Evolutionary conservation across 352 stramenopile species (phyloP).

Genomic region (Phytopythium helicoides): DNA sequence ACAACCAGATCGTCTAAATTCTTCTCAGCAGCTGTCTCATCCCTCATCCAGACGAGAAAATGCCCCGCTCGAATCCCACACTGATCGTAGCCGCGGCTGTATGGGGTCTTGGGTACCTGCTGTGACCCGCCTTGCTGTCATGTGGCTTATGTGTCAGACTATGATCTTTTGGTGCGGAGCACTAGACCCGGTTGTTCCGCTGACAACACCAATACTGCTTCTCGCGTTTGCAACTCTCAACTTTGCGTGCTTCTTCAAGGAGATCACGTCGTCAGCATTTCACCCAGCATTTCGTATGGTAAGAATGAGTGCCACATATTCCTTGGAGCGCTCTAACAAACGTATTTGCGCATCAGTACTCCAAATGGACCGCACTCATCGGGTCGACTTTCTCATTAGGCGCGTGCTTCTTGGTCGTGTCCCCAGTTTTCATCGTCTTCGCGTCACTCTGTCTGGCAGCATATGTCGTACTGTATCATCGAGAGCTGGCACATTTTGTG

Average conservation of each 20-base stretch:
- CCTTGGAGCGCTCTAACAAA: no score
- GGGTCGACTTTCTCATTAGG: conserved; percentile 39
- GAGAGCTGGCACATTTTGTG: conserved; percentile 19
- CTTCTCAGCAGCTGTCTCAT: no score
- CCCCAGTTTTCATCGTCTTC: conserved; percentile 28
- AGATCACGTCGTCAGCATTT: conserved; percentile 39
- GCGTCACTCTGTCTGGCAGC: conserved; percentile 16
- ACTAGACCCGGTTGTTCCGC: conserved; percentile 35
- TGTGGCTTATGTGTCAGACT: conserved; percentile 31
- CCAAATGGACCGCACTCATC: conserved; percentile 43
- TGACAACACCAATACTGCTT: conserved; percentile 41
- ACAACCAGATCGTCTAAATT: no score
- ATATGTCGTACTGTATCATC: conserved; percentile 26
- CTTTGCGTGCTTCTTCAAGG: conserved; percentile 53
- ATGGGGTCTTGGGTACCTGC: not conserved
- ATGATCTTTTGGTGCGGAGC: conserved; percentile 33
- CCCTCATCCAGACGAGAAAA: no score
- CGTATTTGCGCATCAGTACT: conserved; percentile 26
- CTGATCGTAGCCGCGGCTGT: not conserved
- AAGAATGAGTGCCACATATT: conserved; percentile 1
- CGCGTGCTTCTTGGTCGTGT: conserved; percentile 47
- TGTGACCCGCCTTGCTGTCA: not conserved
- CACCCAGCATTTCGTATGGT: conserved; percentile 42
- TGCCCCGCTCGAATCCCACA: no score
- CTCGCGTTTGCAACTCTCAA: conserved; percentile 50